Evolutionary conservation across 2,329 filamentous ascomycete genomes (phyloP).

Genomic region (Penicillium sumatraense): DNA sequence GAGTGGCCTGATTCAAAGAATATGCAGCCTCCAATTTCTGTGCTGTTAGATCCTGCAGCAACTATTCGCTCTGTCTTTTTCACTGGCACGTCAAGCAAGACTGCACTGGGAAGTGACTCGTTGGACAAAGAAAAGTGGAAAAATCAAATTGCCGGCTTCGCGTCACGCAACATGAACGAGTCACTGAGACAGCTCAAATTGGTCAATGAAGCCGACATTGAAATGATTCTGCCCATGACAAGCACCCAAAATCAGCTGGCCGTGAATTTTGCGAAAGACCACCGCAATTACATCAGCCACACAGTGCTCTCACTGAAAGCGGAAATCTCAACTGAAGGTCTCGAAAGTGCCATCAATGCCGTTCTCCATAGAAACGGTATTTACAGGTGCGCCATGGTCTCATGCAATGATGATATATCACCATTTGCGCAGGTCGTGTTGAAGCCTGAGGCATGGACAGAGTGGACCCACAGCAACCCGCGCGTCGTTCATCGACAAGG

Average conservation of each 20-base stretch:
- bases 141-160: neutral
- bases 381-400: neutral
- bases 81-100: neutral
- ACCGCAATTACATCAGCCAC: neutral
- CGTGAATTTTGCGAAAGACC: neutral
- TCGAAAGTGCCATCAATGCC: neutral
- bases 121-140: neutral
- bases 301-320: neutral
- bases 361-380: neutral
- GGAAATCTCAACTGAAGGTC: neutral
- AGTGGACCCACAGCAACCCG: neutral
- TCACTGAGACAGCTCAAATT: neutral
- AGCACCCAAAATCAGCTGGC: neutral
- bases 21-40: neutral
- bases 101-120: neutral
- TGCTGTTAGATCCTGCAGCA: neutral
- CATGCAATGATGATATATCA: neutral
- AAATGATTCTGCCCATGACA: neutral
- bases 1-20: neutral
- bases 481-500: neutral
- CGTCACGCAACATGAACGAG: neutral
- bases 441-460: neutral
- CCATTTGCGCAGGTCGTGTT: neutral
- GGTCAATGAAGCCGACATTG: neutral
- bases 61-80: neutral